Evolutionary conservation across 305 asterid genomes (phyloP), one percentile per base, ranked within the genome.

Genomic region (Ilex paraguariensis): DNA sequence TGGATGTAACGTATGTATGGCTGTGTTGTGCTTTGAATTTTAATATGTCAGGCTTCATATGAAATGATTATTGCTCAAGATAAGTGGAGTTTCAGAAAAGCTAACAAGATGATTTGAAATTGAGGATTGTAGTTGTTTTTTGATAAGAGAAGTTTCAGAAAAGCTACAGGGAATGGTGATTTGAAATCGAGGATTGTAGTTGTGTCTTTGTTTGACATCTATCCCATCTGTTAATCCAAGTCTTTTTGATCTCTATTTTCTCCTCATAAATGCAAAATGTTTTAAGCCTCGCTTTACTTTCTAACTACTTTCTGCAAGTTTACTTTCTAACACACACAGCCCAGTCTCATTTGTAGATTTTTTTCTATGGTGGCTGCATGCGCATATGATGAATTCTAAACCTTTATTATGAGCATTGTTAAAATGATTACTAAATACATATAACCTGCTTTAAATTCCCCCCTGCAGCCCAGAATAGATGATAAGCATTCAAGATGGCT

Each of bases 401-500:
- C 53, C 14, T 49, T 7, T 49, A 11, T 49, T 49, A 11, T 49
- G 11, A 49, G 50, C 50, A 45, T 45, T 11, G 56, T 5, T 14
- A 13, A 17, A 53, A 53, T 53, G 8, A 14, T 53, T 53, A 8
- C 56, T 15, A 13, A 53, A 13, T 13, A 5, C 2, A 1, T 2
- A 53, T 13, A 15, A 6, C 21, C 51, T 32, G 17, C 13, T 31
- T 1, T 14, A 39, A 31, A 30, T 36, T n/a, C 15, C 11, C 2
- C 13, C 60, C 55, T 75, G 74, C 87, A 93, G 99, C 97, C 97
- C 56, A 86, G 79, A 79, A 60, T 80, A 68, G 97, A 90, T 33
- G 96, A 87, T 57, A 90, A 78, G 64, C 96, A 90, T 67, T 45
- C 81, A 62, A 84, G 82, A 77, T 93, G 99, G 99, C 75, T 93